Conservation (phyloP, 192 early-diverging fungal species). For the Gamsiella multidivaricata region DNA sequence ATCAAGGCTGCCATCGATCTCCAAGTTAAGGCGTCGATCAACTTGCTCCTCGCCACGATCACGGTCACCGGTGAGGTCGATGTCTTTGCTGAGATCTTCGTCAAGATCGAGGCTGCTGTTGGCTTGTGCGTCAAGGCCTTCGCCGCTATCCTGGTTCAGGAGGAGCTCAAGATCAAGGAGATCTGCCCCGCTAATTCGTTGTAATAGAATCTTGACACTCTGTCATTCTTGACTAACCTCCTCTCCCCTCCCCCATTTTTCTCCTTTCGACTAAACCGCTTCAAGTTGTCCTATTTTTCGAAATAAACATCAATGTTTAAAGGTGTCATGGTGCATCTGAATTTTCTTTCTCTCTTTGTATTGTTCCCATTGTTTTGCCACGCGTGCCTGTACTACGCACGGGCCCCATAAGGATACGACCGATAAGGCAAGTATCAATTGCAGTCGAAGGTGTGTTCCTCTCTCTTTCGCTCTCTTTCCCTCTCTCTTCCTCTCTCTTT, state of each 20-base stretch:
- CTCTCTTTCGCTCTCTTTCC: neutral
- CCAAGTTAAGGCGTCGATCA: constrained; percentile 49
- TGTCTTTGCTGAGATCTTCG: constrained; percentile 19
- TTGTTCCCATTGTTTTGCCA: too few species aligned
- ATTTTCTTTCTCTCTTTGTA: too few species aligned
- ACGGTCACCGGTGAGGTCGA: constrained; percentile 37
- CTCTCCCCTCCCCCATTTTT: neutral
- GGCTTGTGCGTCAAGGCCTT: constrained; percentile 32
- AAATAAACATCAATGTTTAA: too few species aligned
- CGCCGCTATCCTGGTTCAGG: constrained; percentile 28
- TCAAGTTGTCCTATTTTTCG: too few species aligned
- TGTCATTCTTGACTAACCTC: neutral
- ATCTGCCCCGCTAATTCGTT: constrained; percentile 20
- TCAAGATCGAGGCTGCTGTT: constrained; percentile 42
- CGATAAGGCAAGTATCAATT: neutral
- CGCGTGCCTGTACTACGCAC: too few species aligned
- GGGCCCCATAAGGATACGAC: too few species aligned
- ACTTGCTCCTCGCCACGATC: constrained; percentile 48
- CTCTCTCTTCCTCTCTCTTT: neutral
- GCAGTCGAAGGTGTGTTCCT: neutral
- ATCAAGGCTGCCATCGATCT: constrained; percentile 46
- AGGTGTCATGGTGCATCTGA: too few species aligned
- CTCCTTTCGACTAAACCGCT: neutral
- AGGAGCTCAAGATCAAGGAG: constrained; percentile 34
- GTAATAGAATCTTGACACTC: neutral